Evolutionary conservation across 208 protist species (phyloP).

Genomic region (Strigomonas culicis): DNA sequence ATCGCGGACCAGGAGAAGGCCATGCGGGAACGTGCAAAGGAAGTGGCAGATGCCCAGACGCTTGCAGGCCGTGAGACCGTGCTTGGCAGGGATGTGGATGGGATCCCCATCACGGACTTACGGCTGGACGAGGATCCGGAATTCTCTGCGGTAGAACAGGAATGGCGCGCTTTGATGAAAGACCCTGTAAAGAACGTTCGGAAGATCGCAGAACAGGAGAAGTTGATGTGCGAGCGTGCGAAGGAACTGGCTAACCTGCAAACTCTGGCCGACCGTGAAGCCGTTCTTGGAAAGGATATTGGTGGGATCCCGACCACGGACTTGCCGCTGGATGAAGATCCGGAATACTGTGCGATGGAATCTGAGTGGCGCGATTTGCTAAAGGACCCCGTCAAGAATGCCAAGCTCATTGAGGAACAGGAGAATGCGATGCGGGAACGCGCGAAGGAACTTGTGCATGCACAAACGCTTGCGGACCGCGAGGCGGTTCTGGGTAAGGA

Average conservation of each 20-base stretch:
- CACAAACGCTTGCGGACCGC: not conserved
- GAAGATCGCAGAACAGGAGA: conserved; percentile 35
- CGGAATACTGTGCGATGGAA: conserved; percentile 62
- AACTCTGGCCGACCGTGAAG: conserved; percentile 29
- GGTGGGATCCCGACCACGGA: conserved; percentile 50
- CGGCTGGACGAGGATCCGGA: conserved; percentile 43
- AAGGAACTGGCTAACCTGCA: conserved; percentile 50
- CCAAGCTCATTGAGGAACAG: conserved; percentile 27
- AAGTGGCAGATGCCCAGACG: conserved; percentile 63
- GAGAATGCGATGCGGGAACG: conserved; percentile 41
- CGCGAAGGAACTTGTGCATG: not conserved
- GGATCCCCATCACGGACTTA: conserved; percentile 50
- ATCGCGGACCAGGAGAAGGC: conserved; percentile 25
- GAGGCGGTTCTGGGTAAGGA: not conserved
- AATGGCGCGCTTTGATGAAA: conserved; percentile 40
- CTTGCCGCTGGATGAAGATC: conserved; percentile 55
- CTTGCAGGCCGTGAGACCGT: conserved; percentile 34
- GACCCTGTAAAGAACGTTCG: conserved; percentile 36
- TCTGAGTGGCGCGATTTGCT: conserved; percentile 49
- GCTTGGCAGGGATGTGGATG: conserved; percentile 48
- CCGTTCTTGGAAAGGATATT: conserved; percentile 42
- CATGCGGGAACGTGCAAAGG: conserved; percentile 11
- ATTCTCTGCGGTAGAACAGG: conserved; percentile 40
- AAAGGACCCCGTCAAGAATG: conserved; percentile 29
- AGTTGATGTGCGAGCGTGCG: conserved; percentile 59